These are phyloP conservation scores for Nakaseomyces nivariensis DNA, from an alignment of 1,139 yeast species.

Conservation along the genomic window DNA sequence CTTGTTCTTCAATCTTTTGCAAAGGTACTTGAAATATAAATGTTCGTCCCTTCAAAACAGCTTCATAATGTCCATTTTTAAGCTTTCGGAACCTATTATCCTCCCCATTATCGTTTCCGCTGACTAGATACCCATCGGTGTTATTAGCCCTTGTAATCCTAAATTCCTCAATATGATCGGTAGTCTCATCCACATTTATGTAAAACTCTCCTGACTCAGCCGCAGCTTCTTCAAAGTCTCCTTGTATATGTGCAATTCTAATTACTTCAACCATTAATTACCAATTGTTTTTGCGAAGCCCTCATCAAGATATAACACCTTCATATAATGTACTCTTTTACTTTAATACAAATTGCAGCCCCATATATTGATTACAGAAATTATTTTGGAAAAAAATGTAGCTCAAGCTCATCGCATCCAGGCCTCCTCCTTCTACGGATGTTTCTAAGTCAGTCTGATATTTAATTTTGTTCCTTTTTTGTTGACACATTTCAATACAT, in stretches of 20 bases:
- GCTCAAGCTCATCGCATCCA: not conserved
- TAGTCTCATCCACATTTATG: slow-evolving; percentile 32
- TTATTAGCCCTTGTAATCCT: slow-evolving; percentile 5
- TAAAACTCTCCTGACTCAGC: slow-evolving; percentile 35
- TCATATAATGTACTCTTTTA: too few species aligned
- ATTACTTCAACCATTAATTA: not conserved
- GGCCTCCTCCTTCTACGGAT: not conserved
- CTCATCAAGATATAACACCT: not conserved
- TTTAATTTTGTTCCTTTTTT: not conserved
- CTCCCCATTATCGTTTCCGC: slow-evolving; percentile 4
- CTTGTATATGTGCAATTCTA: slow-evolving; percentile 31
- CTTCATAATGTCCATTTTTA: slow-evolving; percentile 6
- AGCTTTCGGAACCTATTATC: slow-evolving; percentile 10
- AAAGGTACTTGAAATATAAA: slow-evolving; percentile 13
- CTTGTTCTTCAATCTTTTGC: not conserved
- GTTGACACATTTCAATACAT: too few species aligned
- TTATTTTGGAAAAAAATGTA: too few species aligned
- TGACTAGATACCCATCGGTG: too few species aligned
- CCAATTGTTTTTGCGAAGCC: not conserved
- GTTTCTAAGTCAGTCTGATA: not conserved
- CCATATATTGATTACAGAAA: too few species aligned
- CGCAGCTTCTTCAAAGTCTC: slow-evolving; percentile 36
- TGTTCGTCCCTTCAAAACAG: slow-evolving; percentile 9
- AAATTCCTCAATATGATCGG: slow-evolving; percentile 28
- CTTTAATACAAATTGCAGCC: too few species aligned